Conservation (phyloP, 306 rosid genomes). For the Trifolium subterraneum region DNA sequence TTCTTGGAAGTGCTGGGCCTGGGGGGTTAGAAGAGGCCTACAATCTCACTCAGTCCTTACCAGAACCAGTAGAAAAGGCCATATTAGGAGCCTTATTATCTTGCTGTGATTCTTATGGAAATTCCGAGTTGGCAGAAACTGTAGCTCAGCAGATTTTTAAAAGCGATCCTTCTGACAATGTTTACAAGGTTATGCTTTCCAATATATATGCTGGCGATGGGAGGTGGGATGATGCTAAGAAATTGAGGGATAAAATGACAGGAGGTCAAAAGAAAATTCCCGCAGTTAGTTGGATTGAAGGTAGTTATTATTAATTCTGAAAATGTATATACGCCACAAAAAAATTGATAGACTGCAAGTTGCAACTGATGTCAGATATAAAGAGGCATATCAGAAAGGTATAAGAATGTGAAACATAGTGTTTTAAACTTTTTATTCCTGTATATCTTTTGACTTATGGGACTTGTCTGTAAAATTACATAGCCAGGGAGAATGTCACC, state of each 20-base stretch:
- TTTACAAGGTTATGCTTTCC: constrained; percentile 77
- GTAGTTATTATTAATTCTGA: constrained; percentile 33
- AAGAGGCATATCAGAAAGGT: constrained; percentile 34
- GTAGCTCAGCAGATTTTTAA: constrained; percentile 62
- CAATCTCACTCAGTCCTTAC: constrained; percentile 60
- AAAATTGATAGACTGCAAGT: constrained; percentile 8
- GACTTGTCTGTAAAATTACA: constrained; percentile 30
- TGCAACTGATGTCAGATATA: constrained; percentile 6
- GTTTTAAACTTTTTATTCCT: constrained; percentile 13
- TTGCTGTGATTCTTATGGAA: constrained; percentile 75
- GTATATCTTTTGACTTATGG: background rate
- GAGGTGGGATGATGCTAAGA: constrained; percentile 77
- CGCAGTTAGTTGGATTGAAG: constrained; percentile 74
- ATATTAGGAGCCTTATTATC: constrained; percentile 85
- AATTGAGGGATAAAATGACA: constrained; percentile 66
- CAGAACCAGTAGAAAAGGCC: constrained; percentile 79
- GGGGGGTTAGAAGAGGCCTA: constrained; percentile 84
- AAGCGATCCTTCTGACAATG: constrained; percentile 53
- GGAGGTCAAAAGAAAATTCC: constrained; percentile 60
- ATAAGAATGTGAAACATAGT: constrained; percentile 13
- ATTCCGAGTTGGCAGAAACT: constrained; percentile 73
- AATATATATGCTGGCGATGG: constrained; percentile 77
- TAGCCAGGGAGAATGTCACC: constrained; percentile 20
- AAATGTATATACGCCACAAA: constrained; percentile 1
- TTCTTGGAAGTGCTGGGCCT: constrained; percentile 80